Percentiles rank a stretch among this genome's conserved stretches.
These are phyloP conservation scores for Phytophthora pseudosyringae DNA, from an alignment of 352 stramenopile species.

Conservation along the genomic window DNA sequence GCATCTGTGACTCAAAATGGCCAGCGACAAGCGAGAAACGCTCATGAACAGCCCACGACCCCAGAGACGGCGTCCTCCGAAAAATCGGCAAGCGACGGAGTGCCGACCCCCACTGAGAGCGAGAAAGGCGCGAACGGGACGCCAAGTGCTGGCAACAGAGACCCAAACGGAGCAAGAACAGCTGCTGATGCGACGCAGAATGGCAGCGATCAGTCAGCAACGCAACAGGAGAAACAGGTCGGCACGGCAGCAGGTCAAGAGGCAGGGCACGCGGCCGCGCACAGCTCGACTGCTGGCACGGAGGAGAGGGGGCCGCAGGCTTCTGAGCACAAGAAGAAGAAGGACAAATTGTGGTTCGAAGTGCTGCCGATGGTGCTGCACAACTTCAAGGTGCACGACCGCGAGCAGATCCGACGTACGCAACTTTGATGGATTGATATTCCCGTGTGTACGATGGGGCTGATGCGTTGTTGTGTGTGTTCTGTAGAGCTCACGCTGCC, in stretches of 20 bases:
- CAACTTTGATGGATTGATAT: background rate
- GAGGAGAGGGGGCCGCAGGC: background rate
- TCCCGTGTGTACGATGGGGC: background rate
- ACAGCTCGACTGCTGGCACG: background rate
- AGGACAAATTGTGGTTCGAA: constrained; percentile 40
- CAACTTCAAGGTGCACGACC: constrained; percentile 32
- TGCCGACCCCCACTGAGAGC: background rate
- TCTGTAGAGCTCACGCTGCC: constrained; percentile 35
- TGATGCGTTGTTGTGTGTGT: background rate
- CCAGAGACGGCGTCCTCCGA: constrained; percentile 11
- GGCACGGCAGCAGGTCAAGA: background rate
- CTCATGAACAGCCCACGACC: background rate
- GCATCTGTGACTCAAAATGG: background rate
- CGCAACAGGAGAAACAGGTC: background rate
- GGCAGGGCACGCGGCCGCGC: background rate
- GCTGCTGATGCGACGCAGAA: background rate
- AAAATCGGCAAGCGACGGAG: constrained; percentile 12
- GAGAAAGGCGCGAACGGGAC: constrained; percentile 6
- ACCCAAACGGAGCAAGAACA: background rate
- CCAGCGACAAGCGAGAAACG: background rate
- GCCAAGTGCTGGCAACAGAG: background rate
- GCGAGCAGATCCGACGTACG: constrained; percentile 42
- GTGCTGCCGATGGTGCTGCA: constrained; percentile 36
- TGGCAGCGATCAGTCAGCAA: background rate
- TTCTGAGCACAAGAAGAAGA: background rate